Base-by-base conservation (phyloP, 495 filamentous ascomycete species). In the Penicillium samsonianum region DNA sequence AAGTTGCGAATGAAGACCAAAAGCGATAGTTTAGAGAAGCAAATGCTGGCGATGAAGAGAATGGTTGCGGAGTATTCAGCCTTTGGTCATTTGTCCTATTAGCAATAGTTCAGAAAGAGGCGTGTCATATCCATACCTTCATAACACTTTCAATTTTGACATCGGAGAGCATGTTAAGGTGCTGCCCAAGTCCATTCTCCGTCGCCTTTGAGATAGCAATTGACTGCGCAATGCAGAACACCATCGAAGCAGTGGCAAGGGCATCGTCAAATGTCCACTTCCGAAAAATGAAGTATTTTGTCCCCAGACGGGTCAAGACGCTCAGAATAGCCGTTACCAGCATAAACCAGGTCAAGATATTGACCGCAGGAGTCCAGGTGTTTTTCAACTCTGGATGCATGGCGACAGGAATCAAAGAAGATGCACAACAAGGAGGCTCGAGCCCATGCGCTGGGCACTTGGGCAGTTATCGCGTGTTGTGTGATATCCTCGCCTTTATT, bases 21-120 rank as follows among this genome's bases (percentile, higher is more conserved):
- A 4, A 74, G 55, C 5, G 73, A 70, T 16, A 72, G 60, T 59
- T 78, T 77, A 12, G 73, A 70, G 14, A 64, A 58, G 8, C 61
- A 64, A 16, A 76, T 64, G 50, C 59, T 58, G 26, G 56, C 7
- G 16, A 76, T 61, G 31, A 70, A 70, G 5, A 78, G 66, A 12
- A 73, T 49, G 4, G 62, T 60, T 2, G 67, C 63, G 33, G 67
- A 62, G 43, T 77, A 78, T 28, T 68, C 62, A 20, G 67, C 61
- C 73, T 78, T 51, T 6, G 3, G 3, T 14, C 2, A 6, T 44
- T 17, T 7, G 0, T 10, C 16, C 1, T 11, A 23, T 53, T 53
- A 43, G 51, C 7, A 25, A 20, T 22, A 4, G 14, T 8, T 35
- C n/a, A 11, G 2, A 16, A 7, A 30, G 1, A 20, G 14, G 5